Base-by-base conservation (phyloP, 192 early-diverging fungal species). In the Obelidium mucronatum region DNA sequence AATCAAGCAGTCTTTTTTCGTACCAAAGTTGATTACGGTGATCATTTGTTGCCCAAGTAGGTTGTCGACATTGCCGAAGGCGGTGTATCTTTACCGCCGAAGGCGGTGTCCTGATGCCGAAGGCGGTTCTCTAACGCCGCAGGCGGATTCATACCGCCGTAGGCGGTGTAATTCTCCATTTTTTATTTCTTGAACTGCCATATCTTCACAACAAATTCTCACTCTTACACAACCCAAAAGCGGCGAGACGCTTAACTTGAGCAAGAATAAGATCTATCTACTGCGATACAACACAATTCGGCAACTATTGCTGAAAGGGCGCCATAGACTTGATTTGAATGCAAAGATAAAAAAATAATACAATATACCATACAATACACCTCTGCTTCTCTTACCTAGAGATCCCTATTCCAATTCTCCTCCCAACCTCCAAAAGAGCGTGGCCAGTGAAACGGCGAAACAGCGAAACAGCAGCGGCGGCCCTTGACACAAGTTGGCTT, bases 1-100 rank as follows among this genome's bases (percentile, higher is more conserved):
- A 84, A 91, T 36, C 83, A 88, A 58, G 87, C 90, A 6, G 90
- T 93, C 0, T 86, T 93, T 74, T 86, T 84, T 42, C 79, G 88
- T 8, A 80, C 88, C 2, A 36, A 81, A 24, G 78, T 81, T 28
- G 80, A 86, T 6, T 78, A 90, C 48, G 91, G 90, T 28, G 77
- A 78, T 6, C 83, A 84, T 54, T 84, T 89, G 56, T 60, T 89
- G 28, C 83, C 63, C 13, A 65, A 68, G 39, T 63, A 33, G 56
- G 55, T 39, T 6, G 37, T 19, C 37, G 42, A 31, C 11, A 26
- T 24, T 17, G 5, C 17, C 42, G 5, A 17, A 44, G 17, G 42
- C 42, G 42, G 17, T 44, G 42, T 5, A 44, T 4, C 26, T 63
- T 36, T 39, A 28, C 39, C 2, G 13, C n/a, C 30, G 22, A 51